Conservation (phyloP, 306 rosid genomes). For the Rosa persica region DNA sequence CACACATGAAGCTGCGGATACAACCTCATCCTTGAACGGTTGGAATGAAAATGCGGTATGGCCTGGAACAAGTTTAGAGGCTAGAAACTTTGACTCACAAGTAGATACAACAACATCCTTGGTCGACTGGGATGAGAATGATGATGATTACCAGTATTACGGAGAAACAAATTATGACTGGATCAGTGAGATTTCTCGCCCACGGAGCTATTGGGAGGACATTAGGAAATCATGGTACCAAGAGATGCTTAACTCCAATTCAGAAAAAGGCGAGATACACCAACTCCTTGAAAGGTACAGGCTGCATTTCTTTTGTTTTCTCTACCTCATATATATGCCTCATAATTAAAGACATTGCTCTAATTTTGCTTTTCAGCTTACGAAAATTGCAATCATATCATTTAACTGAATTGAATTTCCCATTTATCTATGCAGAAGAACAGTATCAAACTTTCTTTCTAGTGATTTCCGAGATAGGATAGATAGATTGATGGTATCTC, state of each 20-base stretch:
- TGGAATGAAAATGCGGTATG: background rate
- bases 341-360: background rate
- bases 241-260: constrained; percentile 63
- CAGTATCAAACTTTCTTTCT: constrained; percentile 74
- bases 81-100: constrained; percentile 20
- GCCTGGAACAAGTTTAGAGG: constrained; percentile 30
- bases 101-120: constrained; percentile 21
- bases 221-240: constrained; percentile 76
- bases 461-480: constrained; percentile 68
- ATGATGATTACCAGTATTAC: constrained; percentile 30
- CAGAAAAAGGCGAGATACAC: constrained; percentile 68
- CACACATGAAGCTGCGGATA: background rate
- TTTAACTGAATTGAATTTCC: constrained; percentile 19
- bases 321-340: background rate
- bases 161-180: constrained; percentile 55
- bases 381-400: background rate
- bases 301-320: background rate
- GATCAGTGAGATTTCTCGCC: constrained; percentile 77
- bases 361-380: background rate
- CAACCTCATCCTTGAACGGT: constrained; percentile 1
- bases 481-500: constrained; percentile 69
- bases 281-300: constrained; percentile 73
- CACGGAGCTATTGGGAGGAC: constrained; percentile 87
- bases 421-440: constrained; percentile 48
- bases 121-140: constrained; percentile 39